Conservation (phyloP, 805 yeast species). For the Wickerhamiella australiensis region DNA sequence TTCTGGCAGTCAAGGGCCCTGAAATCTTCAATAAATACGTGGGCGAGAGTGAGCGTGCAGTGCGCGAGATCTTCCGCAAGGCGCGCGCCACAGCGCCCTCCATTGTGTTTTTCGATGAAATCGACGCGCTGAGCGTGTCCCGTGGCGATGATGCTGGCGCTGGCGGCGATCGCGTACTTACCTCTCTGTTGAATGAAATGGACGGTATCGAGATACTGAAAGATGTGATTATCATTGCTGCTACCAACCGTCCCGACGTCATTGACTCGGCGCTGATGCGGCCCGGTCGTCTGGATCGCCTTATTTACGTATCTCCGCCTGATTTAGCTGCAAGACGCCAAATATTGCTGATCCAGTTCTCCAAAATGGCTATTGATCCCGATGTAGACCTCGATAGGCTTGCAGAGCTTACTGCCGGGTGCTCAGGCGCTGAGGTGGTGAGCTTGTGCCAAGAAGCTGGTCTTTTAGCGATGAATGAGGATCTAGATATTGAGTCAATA, state of each 20-base stretch:
- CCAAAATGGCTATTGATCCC: conserved; percentile 45
- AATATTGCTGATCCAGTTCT: conserved; percentile 58
- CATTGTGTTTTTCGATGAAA: conserved; percentile 89
- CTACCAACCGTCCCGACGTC: conserved; percentile 89
- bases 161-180: conserved; percentile 66
- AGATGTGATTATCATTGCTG: conserved; percentile 90
- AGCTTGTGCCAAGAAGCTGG: conserved; percentile 93
- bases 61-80: conserved; percentile 83
- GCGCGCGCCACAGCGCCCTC: conserved; percentile 94
- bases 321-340: conserved; percentile 68
- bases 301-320: conserved; percentile 88
- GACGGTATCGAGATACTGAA: conserved; percentile 94
- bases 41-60: conserved; percentile 88
- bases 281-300: conserved; percentile 92
- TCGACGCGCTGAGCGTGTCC: conserved; percentile 80
- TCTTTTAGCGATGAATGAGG: conserved; percentile 79
- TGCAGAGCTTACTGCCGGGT: conserved; percentile 66
- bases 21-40: conserved; percentile 90
- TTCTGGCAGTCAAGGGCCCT: conserved; percentile 93
- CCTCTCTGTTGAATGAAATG: conserved; percentile 83
- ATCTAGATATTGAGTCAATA: conserved; percentile 38
- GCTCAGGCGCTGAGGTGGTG: conserved; percentile 95
- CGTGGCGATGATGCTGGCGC: conserved; percentile 41
- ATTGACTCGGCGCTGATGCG: conserved; percentile 87
- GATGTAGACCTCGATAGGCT: conserved; percentile 41